Percentiles rank a stretch among this genome's conserved stretches.
Evolutionary conservation across 2,329 filamentous ascomycete species (phyloP).

Genomic region (Aspergillus melleus): DNA sequence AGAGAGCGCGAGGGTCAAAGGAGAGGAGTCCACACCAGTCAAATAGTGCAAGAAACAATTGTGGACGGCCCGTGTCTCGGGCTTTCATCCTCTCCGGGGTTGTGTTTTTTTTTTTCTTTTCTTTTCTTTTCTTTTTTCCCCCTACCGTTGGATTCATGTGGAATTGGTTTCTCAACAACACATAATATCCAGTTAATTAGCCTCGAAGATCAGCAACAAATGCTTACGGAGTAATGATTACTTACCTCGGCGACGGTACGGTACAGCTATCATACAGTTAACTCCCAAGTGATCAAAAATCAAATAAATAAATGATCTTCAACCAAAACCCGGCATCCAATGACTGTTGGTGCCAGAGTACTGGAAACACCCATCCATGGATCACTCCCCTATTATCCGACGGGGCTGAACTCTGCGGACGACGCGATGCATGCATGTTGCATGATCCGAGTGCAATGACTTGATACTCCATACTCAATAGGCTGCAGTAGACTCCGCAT

Average conservation of each 20-base stretch:
- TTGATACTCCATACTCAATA: neutral
- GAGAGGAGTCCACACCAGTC: neutral
- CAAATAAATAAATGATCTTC: conserved; percentile 17
- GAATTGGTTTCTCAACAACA: neutral
- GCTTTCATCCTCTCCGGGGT: neutral
- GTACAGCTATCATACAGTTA: conserved; percentile 3
- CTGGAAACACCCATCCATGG: conserved; percentile 27
- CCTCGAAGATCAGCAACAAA: neutral
- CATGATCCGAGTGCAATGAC: neutral
- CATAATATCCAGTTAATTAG: neutral
- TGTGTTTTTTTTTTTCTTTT: neutral
- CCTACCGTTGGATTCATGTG: neutral
- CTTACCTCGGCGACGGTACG: neutral
- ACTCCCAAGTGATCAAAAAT: conserved; percentile 4
- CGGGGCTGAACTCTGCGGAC: conserved; percentile 8
- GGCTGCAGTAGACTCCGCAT: neutral
- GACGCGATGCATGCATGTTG: conserved; percentile 6
- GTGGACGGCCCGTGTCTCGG: neutral
- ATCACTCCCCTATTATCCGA: conserved; percentile 16
- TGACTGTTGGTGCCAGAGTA: conserved; percentile 26
- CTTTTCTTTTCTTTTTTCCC: neutral
- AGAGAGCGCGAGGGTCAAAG: neutral
- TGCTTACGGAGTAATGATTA: neutral
- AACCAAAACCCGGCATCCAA: conserved; percentile 26
- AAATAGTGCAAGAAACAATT: neutral